phyloP scores from a whole-genome alignment of 2,329 filamentous ascomycete genomes.

The Proliferodiscus dingleyae region DNA sequence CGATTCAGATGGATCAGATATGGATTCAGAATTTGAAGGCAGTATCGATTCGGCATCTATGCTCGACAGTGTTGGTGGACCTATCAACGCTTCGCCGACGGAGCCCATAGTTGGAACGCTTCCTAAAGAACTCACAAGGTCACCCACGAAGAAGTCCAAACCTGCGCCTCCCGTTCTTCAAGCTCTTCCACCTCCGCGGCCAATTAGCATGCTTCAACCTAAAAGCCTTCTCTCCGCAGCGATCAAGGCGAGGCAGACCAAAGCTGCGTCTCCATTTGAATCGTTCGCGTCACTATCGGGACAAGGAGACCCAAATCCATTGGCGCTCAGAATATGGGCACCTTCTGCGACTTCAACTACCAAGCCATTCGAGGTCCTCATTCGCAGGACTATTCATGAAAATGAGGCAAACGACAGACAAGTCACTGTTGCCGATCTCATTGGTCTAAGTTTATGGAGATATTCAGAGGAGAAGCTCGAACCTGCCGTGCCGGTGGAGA shows the following conservation, averaged over 20 bases:
- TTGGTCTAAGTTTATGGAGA: slow-evolving; percentile 71
- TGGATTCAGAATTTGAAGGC: slow-evolving; percentile 60
- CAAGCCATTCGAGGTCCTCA: slow-evolving; percentile 66
- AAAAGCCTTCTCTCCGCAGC: slow-evolving; percentile 68
- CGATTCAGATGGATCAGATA: slow-evolving; percentile 57
- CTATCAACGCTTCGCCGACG: slow-evolving; percentile 48
- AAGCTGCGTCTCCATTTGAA: slow-evolving; percentile 67
- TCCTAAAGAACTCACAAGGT: slow-evolving; percentile 53
- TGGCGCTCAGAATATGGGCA: slow-evolving; percentile 72
- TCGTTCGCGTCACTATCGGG: slow-evolving; percentile 72
- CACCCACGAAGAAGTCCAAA: slow-evolving; percentile 60
- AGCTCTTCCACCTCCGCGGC: slow-evolving; percentile 64
- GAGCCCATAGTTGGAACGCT: slow-evolving; percentile 60
- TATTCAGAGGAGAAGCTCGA: slow-evolving; percentile 74
- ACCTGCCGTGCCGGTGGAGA: slow-evolving; percentile 58
- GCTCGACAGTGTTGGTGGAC: slow-evolving; percentile 58
- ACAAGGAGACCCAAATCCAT: slow-evolving; percentile 70
- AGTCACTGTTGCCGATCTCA: slow-evolving; percentile 74
- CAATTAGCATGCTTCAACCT: slow-evolving; percentile 63
- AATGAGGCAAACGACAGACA: slow-evolving; percentile 56
- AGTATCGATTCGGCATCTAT: slow-evolving; percentile 69
- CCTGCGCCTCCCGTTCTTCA: slow-evolving; percentile 54
- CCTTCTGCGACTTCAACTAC: slow-evolving; percentile 62
- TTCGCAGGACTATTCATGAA: slow-evolving; percentile 64
- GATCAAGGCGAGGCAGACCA: slow-evolving; percentile 66